Conservation (phyloP, 2,329 filamentous ascomycete genomes). For the Triangularia setosa region DNA sequence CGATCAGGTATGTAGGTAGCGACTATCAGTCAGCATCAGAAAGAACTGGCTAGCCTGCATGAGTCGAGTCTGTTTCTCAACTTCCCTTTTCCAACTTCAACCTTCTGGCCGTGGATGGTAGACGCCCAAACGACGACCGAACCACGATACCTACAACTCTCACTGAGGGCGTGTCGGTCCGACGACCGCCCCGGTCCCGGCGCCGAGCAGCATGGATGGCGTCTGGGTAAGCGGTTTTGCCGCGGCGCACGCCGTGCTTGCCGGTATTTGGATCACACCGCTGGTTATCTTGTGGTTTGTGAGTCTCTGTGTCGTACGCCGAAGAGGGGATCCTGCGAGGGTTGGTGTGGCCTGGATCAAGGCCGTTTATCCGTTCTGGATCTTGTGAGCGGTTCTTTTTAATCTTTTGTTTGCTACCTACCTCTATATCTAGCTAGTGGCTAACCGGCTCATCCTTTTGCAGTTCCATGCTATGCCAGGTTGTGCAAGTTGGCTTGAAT, state of each 20-base stretch:
- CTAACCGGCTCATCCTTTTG: neutral
- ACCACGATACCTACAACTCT: neutral
- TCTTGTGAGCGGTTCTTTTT: conserved; percentile 14
- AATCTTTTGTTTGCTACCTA: neutral
- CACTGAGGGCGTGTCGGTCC: neutral
- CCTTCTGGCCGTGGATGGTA: neutral
- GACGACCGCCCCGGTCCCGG: neutral
- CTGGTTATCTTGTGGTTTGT: conserved; percentile 23
- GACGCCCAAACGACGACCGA: neutral
- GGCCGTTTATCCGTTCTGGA: conserved; percentile 17
- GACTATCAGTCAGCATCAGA: neutral
- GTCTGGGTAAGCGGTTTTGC: neutral
- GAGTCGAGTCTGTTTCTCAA: neutral
- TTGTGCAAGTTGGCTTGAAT: neutral
- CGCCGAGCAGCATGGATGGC: neutral
- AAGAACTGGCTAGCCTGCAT: neutral
- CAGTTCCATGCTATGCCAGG: neutral
- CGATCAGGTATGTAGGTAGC: too few relatives aligned
- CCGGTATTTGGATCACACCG: conserved; percentile 21
- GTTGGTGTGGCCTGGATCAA: conserved; percentile 24
- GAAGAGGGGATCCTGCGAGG: conserved; percentile 24
- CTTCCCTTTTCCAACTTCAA: neutral
- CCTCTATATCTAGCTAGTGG: too few relatives aligned
- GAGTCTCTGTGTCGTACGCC: conserved; percentile 18
- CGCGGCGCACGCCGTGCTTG: conserved; percentile 12